Evolutionary conservation across 2,329 filamentous ascomycete species (phyloP).

Genomic region (Aspergillus hiratsukae): DNA sequence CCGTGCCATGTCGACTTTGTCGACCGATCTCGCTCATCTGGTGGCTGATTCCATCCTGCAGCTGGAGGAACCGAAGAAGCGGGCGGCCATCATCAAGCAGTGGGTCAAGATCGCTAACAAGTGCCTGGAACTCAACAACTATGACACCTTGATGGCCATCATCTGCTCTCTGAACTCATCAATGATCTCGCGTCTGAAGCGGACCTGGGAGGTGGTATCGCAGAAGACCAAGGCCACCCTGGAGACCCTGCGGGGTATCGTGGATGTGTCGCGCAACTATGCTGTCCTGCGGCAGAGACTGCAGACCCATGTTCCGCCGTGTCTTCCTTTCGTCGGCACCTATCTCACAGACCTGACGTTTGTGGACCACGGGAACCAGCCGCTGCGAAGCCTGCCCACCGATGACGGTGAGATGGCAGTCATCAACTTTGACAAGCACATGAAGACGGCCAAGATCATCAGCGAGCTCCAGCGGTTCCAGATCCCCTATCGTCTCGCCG

Average conservation of each 20-base stretch:
- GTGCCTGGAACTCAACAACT: conserved; percentile 87
- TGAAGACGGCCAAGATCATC: conserved; percentile 90
- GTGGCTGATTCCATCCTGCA: conserved; percentile 90
- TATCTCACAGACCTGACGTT: conserved; percentile 96
- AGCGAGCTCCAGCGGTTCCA: conserved; percentile 95
- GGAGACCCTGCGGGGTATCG: conserved; percentile 73
- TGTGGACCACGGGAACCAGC: conserved; percentile 87
- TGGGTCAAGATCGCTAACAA: conserved; percentile 94
- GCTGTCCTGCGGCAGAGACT: conserved; percentile 77
- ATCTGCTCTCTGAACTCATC: conserved; percentile 91
- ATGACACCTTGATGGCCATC: conserved; percentile 94
- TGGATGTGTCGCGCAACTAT: conserved; percentile 89
- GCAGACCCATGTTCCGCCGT: conserved; percentile 82
- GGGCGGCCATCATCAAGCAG: conserved; percentile 86
- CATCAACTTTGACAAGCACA: conserved; percentile 98
- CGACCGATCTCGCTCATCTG: conserved; percentile 86
- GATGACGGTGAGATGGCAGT: conserved; percentile 67
- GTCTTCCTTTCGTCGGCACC: conserved; percentile 91
- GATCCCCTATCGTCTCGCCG: conserved; percentile 78
- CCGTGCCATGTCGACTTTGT: conserved; percentile 86
- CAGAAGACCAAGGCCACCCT: conserved; percentile 76
- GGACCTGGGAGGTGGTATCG: conserved; percentile 87
- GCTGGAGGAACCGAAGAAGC: conserved; percentile 85
- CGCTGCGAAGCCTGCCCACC: conserved; percentile 68
- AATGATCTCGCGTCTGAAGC: conserved; percentile 79